Evolutionary conservation across 805 yeast species (phyloP), one percentile per base, ranked within the genome.

Genomic region (Candida odintsovae): DNA sequence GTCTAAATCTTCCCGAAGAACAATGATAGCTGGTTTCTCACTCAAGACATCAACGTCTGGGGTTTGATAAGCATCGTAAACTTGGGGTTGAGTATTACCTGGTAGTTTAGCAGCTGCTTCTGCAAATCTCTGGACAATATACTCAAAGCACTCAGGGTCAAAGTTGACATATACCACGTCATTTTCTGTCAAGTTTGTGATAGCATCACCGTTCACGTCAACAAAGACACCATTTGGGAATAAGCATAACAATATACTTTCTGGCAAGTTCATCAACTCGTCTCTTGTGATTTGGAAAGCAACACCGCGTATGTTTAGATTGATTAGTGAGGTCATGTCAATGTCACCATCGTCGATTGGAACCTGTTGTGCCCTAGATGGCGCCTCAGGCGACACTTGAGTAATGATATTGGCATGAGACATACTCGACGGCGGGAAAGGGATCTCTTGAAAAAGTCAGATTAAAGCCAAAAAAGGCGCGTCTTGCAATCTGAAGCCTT

Each of bases 141-240:
- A 94, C 56, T 84, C 80, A 63, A 94, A 87, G 59, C 97, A 89
- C 13, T 71, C 75, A 1, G 97, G 95, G 45, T 90, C 83, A 62
- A 90, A 92, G 66, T 88, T 88, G 36, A 89, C 95, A 59, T 71
- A 81, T 12, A 87, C 95, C 23, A 83, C 71, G 62, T 86, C 95
- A 7, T 83, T 80, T 53, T 88, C 94, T 0, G 95, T 82, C 57
- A 88, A 67, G 55, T 85, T 86, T 29, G 87, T 76, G 47, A 89
- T 86, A 9, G 86, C 85, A 53, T 83, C 83, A 2, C 95, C 96
- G 44, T 78, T 68, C 48, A 74, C 73, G 64, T 88, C 94, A 47
- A 86, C 75, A 61, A 89, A 86, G 4, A 89, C 95, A 38, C 97
- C 96, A 54, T 86, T 88, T 15, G 97, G 96, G 59, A 89, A 87